Evolutionary conservation across 2,329 filamentous ascomycete species (phyloP), one percentile per base, ranked within the genome.

Genomic region (Lecanicillium sp.): DNA sequence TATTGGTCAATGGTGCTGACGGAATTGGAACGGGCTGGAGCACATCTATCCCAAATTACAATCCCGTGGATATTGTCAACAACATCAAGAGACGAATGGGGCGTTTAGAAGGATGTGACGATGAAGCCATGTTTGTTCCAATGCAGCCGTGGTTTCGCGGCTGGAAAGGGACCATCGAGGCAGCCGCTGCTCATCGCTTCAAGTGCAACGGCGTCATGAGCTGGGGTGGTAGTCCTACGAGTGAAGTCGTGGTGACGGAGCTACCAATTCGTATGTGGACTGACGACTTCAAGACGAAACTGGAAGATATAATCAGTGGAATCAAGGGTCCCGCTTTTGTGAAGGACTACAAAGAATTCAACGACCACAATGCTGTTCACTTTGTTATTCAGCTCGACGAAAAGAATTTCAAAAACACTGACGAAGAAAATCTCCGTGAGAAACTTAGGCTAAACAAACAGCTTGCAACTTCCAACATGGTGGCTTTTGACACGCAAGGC

Each of bases 331-430:
- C 89, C 0, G 86, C 83, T 0, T 94, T 89, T 67, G 94, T 98
- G 75, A 98, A 96, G 65, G 92, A 98, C 60, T 98, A 96, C 75
- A 89, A 87, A 52, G 92, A 98, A 63, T 98, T 95, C 76, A 98
- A 98, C 65, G 94, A 94, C 28, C 88, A 95, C 54, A 82, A 83
- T 44, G 90, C 81, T 43, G 89, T 98, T 12, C 87, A 95, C 57
- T 95, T 98, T 57, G 77, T 95, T 55, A 88, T 98, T 54, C 87
- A 94, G 62, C 50, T 62, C 9, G 90, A 96, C 44, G 87, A 95
- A 50, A 95, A 95, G 66, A 76, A 90, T 56, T 83, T 89, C 73
- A 69, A 78, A 43, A 64, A 71, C 35, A 78, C 85, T 9, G 55
- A 88, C 4, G 70, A 78, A 4, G 87, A 94, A 52, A 85, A 87